Base-by-base conservation (phyloP, 2,329 filamentous ascomycete species). In the Rutstroemia sp. region DNA sequence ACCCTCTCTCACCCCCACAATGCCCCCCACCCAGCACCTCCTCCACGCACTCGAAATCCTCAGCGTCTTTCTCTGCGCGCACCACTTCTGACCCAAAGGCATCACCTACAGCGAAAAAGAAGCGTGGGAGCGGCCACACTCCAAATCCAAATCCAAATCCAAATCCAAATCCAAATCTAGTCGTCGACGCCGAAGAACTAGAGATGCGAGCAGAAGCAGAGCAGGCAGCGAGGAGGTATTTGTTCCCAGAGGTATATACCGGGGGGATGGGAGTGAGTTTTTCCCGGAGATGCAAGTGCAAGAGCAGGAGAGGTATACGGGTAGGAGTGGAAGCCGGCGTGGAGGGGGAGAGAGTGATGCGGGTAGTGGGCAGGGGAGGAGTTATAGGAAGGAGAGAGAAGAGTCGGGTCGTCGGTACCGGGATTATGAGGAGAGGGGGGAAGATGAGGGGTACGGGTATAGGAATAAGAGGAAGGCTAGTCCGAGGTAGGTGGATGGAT, bases 1-100 rank as follows among this genome's bases (percentile, higher is more conserved):
- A 44, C 14, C 41, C 14, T 19, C 19, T 19, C 19, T 19, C 19
- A 19, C 19, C 42, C 8, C 5, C 19, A 45, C n/a, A 23, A 45
- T 45, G 42, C n/a, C 12, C n/a, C 17, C 10, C 39, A 8, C 42
- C n/a, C n/a, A 21, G n/a, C 21, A 21, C 21, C 17, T 46, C 19
- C 21, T 21, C 21, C 42, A 46, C 17, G 42, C 42, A 19, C 17
- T 46, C 21, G 17, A 64, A 27, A 65, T 67, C 44, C 44, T 64
- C 17, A 61, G 60, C 7, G 59, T 62, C 19, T 63, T 66, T 59
- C 51, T 60, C 27, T 63, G 60, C 30, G 61, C 58, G 2, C 61
- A 65, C 44, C 60, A 66, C 21, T 62, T 66, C n/a, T 66, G 63
- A 62, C 65, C 64, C 1, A 65, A 64, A 38, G 65, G 64, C 2